phyloP scores from a whole-genome alignment of 23 red algal genomes.

The Agarophyton chilense region DNA sequence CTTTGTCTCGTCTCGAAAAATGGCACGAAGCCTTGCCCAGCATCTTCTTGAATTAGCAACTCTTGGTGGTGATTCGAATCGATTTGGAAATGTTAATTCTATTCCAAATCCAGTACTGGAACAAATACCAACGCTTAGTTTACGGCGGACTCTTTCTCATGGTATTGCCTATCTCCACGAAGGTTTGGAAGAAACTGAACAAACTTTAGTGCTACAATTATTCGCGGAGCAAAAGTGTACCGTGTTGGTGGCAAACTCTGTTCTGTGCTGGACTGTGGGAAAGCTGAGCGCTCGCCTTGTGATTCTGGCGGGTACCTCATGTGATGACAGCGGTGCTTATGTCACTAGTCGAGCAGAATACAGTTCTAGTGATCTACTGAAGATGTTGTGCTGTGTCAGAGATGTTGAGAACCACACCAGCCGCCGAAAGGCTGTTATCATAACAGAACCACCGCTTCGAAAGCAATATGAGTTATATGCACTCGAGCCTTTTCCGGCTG shows the following conservation, averaged over 20 bases:
- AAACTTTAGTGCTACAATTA: conserved; percentile 55
- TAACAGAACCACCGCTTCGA: conserved; percentile 60
- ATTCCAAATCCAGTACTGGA: neutral
- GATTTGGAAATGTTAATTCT: conserved; percentile 7
- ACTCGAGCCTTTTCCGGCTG: conserved; percentile 75
- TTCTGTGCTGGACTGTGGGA: conserved; percentile 56
- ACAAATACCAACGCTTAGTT: neutral
- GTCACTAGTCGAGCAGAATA: conserved; percentile 60
- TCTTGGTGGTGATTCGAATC: conserved; percentile 2
- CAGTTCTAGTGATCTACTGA: conserved; percentile 50
- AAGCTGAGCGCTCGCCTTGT: conserved; percentile 15
- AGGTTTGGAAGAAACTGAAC: conserved; percentile 54
- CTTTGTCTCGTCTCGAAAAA: conserved; percentile 74
- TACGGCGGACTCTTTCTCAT: conserved; percentile 35
- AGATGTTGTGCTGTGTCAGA: conserved; percentile 62
- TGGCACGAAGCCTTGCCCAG: conserved; percentile 42
- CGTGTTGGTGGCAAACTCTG: conserved; percentile 74
- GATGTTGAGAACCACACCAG: neutral
- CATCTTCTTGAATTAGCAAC: conserved; percentile 52
- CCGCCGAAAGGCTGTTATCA: conserved; percentile 37
- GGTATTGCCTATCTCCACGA: conserved; percentile 80
- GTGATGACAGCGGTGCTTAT: conserved; percentile 35
- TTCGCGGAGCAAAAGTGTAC: conserved; percentile 54
- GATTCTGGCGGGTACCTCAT: conserved; percentile 67
- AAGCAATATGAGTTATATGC: conserved; percentile 61